Base-by-base conservation (phyloP, 2,329 filamentous ascomycete species). In the Bisporella sp. region DNA sequence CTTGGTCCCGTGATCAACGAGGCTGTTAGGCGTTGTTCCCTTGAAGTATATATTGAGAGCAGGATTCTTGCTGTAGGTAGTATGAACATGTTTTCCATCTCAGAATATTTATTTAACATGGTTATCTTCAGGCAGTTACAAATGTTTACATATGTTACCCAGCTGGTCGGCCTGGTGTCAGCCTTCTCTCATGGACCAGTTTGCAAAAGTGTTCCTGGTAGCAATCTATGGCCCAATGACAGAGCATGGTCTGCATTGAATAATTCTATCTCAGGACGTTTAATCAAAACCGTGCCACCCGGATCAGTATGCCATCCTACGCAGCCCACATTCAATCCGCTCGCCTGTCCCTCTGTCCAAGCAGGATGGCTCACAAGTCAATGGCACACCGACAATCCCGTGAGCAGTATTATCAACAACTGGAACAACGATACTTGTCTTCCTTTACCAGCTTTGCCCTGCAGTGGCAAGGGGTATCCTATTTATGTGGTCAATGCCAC, bases 351-450 rank as follows among this genome's bases (percentile, higher is more conserved):
- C 12, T 47, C 47, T 8, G 57, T 69, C 6, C 51, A 58, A 46
- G 51, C 57, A 43, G 59, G 57, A 45, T 71, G 68, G 68, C 31
- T 29, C n/a, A 66, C 60, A 39, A 61, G 64, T 42, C 62, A 64
- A 11, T 72, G 68, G 56, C 68, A 74, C 60, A 56, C 62, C 6
- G 53, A 55, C 9, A 58, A 72, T 54, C 70, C 70, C 12, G 56
- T 72, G 50, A 69, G 68, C 46, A 60, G 59, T 53, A 58, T 67
- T 53, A 64, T 59, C 60, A 63, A 75, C 49, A 71, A 74, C 46
- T 77, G 66, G 60, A 69, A 69, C 52, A 76, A 79, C 57, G 73
- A 73, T 62, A 71, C 73, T 9, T 79, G 76, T 59, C 65, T 78
- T 40, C 75, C 75, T 2, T 56, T 70, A 49, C 54, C 64, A 1